Conservation (phyloP, 139 green algal species). For the Marvania coccoides region DNA sequence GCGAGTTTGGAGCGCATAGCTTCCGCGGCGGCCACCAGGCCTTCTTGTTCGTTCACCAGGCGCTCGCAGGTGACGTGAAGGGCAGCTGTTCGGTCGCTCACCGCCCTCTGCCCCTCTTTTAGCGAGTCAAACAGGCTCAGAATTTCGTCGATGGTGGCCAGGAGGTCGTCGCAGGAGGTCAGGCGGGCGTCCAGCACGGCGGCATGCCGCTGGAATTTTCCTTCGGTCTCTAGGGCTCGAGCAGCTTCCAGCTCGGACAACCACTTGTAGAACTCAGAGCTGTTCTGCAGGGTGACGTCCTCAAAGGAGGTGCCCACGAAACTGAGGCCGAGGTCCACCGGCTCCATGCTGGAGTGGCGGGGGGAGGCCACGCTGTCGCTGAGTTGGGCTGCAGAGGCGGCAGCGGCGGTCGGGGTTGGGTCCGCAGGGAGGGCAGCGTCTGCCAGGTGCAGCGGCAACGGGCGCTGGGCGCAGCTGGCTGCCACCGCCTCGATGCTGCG, state of each 20-base stretch:
- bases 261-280: slow-evolving; percentile 83
- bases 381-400: not conserved
- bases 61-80: slow-evolving; percentile 59
- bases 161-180: slow-evolving; percentile 48
- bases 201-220: slow-evolving; percentile 75
- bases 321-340: no score
- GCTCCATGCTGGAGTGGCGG: not conserved
- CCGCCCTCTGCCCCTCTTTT: slow-evolving; percentile 51
- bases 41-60: slow-evolving; percentile 61
- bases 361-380: not conserved
- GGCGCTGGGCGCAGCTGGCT: slow-evolving; percentile 36
- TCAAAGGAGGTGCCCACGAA: slow-evolving; percentile 42
- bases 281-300: slow-evolving; percentile 63
- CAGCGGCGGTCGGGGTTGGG: not conserved
- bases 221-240: slow-evolving; percentile 66
- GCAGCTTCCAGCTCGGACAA: slow-evolving; percentile 76
- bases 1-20: slow-evolving; percentile 63
- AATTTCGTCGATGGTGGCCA: slow-evolving; percentile 42
- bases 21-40: slow-evolving; percentile 48
- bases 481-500: slow-evolving; percentile 42
- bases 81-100: slow-evolving; percentile 36
- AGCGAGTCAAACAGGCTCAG: slow-evolving; percentile 57
- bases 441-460: slow-evolving; percentile 51
- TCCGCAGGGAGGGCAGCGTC: no score
- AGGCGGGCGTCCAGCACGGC: slow-evolving; percentile 51